Evolutionary conservation across 257 asterid genomes (phyloP), one percentile per base, ranked within the genome.

Genomic region (Petrea volubilis): DNA sequence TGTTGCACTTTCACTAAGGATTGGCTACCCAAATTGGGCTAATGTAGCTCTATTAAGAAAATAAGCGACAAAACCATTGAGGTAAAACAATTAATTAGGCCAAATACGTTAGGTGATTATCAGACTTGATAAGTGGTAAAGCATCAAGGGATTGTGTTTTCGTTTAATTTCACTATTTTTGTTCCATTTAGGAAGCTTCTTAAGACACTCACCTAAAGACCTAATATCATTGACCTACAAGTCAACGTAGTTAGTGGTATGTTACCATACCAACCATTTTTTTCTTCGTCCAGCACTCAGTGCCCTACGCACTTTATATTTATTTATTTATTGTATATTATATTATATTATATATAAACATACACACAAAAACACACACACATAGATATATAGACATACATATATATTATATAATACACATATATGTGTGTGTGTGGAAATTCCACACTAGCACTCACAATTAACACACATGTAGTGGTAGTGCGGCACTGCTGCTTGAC

Each of bases 181-280:
- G 27, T 14, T 57, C 13, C 15, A 29, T 31, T 31, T 15, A 15
- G 46, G 49, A 33, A 20, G n/a, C 28, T 60, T 36, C 28, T 59
- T 2, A 0, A 25, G 66, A 36, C n/a, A 33, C 13, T 56, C 5
- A 27, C 8, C 20, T 13, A 7, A 47, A 65, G 41, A 8, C 59
- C 53, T 31, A 23, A 66, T 15, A 15, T 33, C n/a, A 38, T 63
- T 63, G 64, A 58, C 53, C 60, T 27, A 41, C 23, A n/a, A 20
- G 77, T 72, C 77, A 72, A 72, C 50, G 7, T 72, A 38, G 46
- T 38, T 12, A 72, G 65, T 72, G 59, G 56, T 34, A 36, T 24
- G n/a, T n/a, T n/a, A n/a, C n/a, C 43, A 3, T 5, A 56, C 57
- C 55, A 24, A 44, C 49, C 51, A 17, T 11, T 18, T 21, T 6